Evolutionary conservation across 2,329 filamentous ascomycete genomes (phyloP), one percentile per base, ranked within the genome.

Genomic region (Fusarium euwallaceae): DNA sequence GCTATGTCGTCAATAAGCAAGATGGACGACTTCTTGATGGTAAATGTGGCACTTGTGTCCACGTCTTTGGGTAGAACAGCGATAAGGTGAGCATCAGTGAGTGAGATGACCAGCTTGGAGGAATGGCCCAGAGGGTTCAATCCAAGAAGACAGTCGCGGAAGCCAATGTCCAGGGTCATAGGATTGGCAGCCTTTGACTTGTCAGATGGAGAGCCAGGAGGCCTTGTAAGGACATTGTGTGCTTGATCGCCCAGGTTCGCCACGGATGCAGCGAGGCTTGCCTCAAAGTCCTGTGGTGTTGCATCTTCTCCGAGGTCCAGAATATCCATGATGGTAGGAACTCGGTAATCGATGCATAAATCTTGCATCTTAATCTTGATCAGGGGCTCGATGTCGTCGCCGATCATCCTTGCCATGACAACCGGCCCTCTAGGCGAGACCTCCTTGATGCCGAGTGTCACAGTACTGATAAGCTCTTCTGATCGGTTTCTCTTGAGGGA

Each of bases 381-480:
- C 8, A 94, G 92, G 0, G 97, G 96, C 73, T 98, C 96, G 84
- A 97, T 94, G 80, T 98, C 96, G 80, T 98, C 95, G 0, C 95
- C 95, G 74, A 99, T 94, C 84, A 98, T 93, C 60, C 97, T 90
- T 69, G 94, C 90, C 92, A 97, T 98, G 63, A 98, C 82, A 73
- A 95, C 94, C 1, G 84, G 83, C 6, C 78, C 76, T 45, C 72
- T 77, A 4, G 71, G 72, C 22, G 79, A 67, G 22, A 73, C 68
- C 6, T 81, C 80, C 20, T 76, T 80, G 45, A 79, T 71, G 8
- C 76, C 75, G n/a, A 79, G 78, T 12, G 75, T 58, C 14, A 79
- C 78, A 22, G 87, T 91, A 45, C 91, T 91, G 6, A 98, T 78
- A 14, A 99, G 85, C 56, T 94, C 89, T 80, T 97, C 94, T 0